Evolutionary conservation across 371 early-diverging fungal genomes (phyloP).

Genomic region (Rhizomucor pusillus): DNA sequence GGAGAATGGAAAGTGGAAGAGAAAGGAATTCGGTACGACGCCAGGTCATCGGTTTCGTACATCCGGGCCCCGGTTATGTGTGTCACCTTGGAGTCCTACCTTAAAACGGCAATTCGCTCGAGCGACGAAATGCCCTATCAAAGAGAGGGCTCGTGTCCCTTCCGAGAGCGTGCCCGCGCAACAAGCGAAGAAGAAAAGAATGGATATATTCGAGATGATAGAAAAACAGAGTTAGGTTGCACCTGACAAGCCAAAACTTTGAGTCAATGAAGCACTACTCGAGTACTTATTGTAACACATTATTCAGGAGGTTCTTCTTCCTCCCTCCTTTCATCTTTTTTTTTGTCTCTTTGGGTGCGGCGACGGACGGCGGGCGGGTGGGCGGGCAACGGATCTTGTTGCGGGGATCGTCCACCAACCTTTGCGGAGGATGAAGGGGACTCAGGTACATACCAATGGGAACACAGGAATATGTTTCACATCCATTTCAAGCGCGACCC

Average conservation of each 20-base stretch:
- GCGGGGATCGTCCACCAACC: not conserved
- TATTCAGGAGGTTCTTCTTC: not conserved
- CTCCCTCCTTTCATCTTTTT: not conserved
- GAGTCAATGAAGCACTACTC: too few species aligned
- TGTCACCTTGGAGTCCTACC: slow-evolving; percentile 1
- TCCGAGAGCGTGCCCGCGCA: too few species aligned
- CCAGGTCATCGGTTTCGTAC: slow-evolving; percentile 18
- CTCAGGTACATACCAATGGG: not conserved
- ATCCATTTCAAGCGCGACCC: too few species aligned
- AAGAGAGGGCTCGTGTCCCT: too few species aligned
- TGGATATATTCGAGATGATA: too few species aligned
- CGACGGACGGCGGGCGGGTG: not conserved
- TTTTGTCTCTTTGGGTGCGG: not conserved
- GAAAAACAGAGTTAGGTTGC: too few species aligned
- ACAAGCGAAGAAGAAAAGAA: too few species aligned
- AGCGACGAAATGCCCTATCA: too few species aligned
- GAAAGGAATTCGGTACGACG: slow-evolving; percentile 4
- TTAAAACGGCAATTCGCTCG: too few species aligned
- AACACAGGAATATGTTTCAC: not conserved
- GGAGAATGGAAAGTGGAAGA: slow-evolving; percentile 6
- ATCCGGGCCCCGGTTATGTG: slow-evolving; percentile 8
- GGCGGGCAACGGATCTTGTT: slow-evolving; percentile 1
- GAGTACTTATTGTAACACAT: too few species aligned
- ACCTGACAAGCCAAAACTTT: too few species aligned
- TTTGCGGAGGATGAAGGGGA: not conserved